A percentile compares a stretch with the other conserved stretches of the same genome.
These are phyloP conservation scores for Murraya koenigii DNA, from an alignment of 345 rosid genomes.

Conservation along the genomic window DNA sequence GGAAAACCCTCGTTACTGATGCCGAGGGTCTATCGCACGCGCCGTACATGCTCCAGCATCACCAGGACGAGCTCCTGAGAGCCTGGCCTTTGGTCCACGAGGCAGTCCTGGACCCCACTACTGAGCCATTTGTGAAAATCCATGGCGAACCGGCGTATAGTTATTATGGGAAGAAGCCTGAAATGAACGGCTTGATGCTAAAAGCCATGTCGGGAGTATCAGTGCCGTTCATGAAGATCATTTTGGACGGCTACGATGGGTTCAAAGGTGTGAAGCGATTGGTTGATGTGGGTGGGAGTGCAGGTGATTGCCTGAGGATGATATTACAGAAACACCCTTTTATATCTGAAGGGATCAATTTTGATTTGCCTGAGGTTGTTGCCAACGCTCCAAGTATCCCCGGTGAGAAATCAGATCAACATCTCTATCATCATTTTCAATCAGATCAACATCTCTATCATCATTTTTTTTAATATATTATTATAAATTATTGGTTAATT, in stretches of 20 bases:
- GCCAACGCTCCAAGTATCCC: conserved; percentile 69
- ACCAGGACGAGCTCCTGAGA: conserved; percentile 79
- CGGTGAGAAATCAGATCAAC: conserved; percentile 33
- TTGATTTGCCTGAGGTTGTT: conserved; percentile 84
- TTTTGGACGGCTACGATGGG: conserved; percentile 68
- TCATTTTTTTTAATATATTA: too few species aligned
- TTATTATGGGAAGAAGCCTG: conserved; percentile 73
- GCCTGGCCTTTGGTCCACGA: conserved; percentile 83
- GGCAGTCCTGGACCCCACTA: conserved; percentile 61
- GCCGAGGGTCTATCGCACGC: conserved; percentile 68
- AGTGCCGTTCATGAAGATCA: conserved; percentile 77
- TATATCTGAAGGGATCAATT: conserved; percentile 63
- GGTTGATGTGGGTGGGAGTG: conserved; percentile 95
- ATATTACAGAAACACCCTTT: conserved; percentile 49
- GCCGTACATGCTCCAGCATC: conserved; percentile 86
- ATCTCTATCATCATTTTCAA: too few species aligned
- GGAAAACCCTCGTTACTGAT: conserved; percentile 77
- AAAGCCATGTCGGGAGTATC: conserved; percentile 93
- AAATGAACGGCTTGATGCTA: conserved; percentile 82
- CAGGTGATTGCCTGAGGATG: conserved; percentile 90
- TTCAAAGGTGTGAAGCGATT: conserved; percentile 48
- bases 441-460: too few species aligned
- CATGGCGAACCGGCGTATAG: conserved; percentile 66
- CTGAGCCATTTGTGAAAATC: conserved; percentile 73
- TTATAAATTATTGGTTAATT: too few species aligned